These are phyloP conservation scores for Candida namnaoensis DNA, from an alignment of 805 yeast species.

Conservation along the genomic window DNA sequence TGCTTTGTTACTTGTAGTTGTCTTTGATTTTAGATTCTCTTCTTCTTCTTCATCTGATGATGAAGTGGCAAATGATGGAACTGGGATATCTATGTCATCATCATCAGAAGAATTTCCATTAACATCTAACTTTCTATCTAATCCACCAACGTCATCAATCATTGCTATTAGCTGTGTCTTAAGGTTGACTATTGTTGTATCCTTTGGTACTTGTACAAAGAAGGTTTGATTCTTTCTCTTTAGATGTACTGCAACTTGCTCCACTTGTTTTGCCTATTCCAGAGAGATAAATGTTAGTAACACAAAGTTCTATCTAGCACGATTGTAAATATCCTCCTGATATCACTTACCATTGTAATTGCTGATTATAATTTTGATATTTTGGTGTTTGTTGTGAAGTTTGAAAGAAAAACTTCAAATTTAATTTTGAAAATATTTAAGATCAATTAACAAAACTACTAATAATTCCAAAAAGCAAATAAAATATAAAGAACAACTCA, in stretches of 20 bases:
- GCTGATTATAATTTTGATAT: background rate
- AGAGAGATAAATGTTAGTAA: conserved; percentile 1
- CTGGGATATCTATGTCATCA: conserved; percentile 26
- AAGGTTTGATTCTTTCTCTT: conserved; percentile 27
- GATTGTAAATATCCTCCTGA: too few relatives aligned
- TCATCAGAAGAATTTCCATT: conserved; percentile 15
- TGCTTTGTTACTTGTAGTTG: conserved; percentile 2
- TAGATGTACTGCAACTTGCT: conserved; percentile 12
- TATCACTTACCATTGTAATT: background rate
- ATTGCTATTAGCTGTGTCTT: conserved; percentile 24
- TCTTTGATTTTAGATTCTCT: conserved; percentile 2
- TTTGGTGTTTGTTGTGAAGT: background rate
- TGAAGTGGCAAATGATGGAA: conserved; percentile 24
- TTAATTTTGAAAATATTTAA: too few relatives aligned
- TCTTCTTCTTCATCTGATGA: conserved; percentile 17
- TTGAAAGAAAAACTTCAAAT: too few relatives aligned
- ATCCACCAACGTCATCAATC: conserved; percentile 42
- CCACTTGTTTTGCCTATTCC: background rate
- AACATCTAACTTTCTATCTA: conserved; percentile 9
- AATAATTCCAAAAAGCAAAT: too few relatives aligned
- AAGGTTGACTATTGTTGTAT: conserved; percentile 16
- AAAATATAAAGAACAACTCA: background rate
- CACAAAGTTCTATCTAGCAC: too few relatives aligned
- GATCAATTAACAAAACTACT: too few relatives aligned
- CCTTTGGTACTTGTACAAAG: conserved; percentile 17